A percentile compares a stretch with the other conserved stretches of the same genome.
Evolutionary conservation across 331 rosid species (phyloP).

Genomic region (Malus hybrid): DNA sequence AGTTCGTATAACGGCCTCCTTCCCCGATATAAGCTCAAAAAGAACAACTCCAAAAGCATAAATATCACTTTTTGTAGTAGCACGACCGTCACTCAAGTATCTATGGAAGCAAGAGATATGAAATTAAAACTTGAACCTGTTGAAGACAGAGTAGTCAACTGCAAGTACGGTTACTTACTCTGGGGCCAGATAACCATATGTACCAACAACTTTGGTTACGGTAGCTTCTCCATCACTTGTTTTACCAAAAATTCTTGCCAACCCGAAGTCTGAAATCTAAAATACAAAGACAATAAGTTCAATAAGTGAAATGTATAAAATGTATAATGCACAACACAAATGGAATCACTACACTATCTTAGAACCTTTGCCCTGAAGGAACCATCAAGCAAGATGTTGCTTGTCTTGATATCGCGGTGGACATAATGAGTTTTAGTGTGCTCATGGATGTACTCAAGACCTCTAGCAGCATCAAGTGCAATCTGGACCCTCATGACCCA

Average conservation of each 20-base stretch:
- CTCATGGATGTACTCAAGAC: constrained; percentile 94
- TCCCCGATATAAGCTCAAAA: constrained; percentile 83
- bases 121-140: constrained; percentile 3
- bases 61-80: constrained; percentile 82
- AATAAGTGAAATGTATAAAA: constrained; percentile 9
- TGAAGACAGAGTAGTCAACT: not conserved
- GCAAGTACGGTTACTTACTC: constrained; percentile 51
- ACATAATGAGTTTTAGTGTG: constrained; percentile 94
- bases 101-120: constrained; percentile 26
- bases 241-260: constrained; percentile 86
- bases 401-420: constrained; percentile 94
- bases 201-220: constrained; percentile 88
- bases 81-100: constrained; percentile 89
- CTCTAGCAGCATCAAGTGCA: constrained; percentile 89
- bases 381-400: constrained; percentile 89
- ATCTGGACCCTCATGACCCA: constrained; percentile 97
- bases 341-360: not conserved
- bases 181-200: constrained; percentile 96
- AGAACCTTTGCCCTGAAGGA: constrained; percentile 82
- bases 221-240: constrained; percentile 69
- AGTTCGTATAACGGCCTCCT: constrained; percentile 74
- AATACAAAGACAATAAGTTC: constrained; percentile 2
- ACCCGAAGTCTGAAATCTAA: constrained; percentile 95
- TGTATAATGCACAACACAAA: constrained; percentile 2
- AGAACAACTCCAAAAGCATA: constrained; percentile 95